Base-by-base conservation (phyloP, 192 early-diverging fungal species). In the Coemansia aciculifera region DNA sequence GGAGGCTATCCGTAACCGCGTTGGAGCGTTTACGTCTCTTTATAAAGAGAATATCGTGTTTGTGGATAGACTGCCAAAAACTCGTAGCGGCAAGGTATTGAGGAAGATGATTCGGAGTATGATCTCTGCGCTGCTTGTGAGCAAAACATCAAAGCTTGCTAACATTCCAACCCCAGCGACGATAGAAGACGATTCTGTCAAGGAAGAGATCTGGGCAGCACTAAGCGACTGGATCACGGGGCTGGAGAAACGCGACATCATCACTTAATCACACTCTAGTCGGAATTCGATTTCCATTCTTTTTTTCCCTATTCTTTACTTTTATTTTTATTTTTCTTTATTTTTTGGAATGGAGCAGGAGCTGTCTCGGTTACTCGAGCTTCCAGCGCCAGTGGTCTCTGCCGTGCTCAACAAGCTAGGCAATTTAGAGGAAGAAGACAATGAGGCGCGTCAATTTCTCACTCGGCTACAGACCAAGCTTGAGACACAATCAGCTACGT, bases 81-180 rank as follows among this genome's bases (percentile, higher is more conserved):
- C 92, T 5, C 71, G 92, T 15, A 86, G 83, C 15, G 91, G 91
- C 8, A 92, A 94, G 74, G 87, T 93, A 19, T 64, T 93, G 64
- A 74, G 92, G 29, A 76, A 89, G 23, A 88, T 85, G 31, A 81
- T 92, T 51, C 79, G 92, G 7, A 81, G 81, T 36, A 89, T 89
- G 72, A 69, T 86, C 40, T 37, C 19, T 27, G 23, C 7, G 8
- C 48, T 61, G 27, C 38, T 42, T 1, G 1, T 8, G 7, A 8
- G 19, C 27, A 34, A 5, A n/a, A 6, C 17, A 40, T 72, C n/a
- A 57, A 72, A 1, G 46, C 19, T 51, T 78, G 75, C 49, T 68
- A 29, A 48, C 0, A 39, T 64, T 21, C 74, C 64, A 7, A 77
- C 90, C 4, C 92, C 92, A 0, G 87, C 89, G 0, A 93, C 92